Percentiles rank a stretch among this genome's conserved stretches.
Conservation (phyloP, 768 basidiomycete species). For the Amanita thiersii region DNA sequence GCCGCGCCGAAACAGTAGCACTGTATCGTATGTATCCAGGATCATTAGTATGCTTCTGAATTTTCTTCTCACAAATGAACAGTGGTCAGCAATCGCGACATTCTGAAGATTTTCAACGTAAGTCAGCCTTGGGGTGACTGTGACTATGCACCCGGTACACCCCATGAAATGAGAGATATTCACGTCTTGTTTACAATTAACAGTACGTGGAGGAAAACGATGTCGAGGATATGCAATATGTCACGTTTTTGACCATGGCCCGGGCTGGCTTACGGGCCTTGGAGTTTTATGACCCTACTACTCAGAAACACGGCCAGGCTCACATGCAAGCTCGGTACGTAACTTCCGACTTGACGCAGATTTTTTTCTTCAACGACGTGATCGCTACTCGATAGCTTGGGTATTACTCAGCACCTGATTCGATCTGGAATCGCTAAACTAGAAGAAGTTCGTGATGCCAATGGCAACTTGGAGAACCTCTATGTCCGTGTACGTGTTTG, state of each 20-base stretch:
- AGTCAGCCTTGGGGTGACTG: slow-evolving; percentile 14
- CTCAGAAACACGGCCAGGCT: slow-evolving; percentile 80
- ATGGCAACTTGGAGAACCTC: slow-evolving; percentile 56
- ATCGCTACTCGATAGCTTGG: slow-evolving; percentile 39
- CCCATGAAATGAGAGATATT: not conserved
- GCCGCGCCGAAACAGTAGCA: slow-evolving; percentile 84
- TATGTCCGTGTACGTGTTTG: slow-evolving; percentile 51
- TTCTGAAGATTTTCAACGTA: slow-evolving; percentile 76
- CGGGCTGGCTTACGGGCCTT: slow-evolving; percentile 71
- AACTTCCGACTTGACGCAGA: slow-evolving; percentile 3
- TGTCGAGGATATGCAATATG: slow-evolving; percentile 70
- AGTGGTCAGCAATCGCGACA: slow-evolving; percentile 72
- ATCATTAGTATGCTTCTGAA: slow-evolving; percentile 2
- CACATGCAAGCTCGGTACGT: slow-evolving; percentile 84
- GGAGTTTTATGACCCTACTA: slow-evolving; percentile 77
- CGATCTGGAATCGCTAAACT: slow-evolving; percentile 60
- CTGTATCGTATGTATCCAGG: slow-evolving; percentile 54
- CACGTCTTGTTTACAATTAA: slow-evolving; percentile 1
- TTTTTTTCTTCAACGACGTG: slow-evolving; percentile 6
- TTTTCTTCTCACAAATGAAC: slow-evolving; percentile 5
- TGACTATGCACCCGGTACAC: not conserved
- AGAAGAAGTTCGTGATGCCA: slow-evolving; percentile 53
- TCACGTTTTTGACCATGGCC: slow-evolving; percentile 83
- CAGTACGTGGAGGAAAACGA: slow-evolving; percentile 65
- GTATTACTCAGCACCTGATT: slow-evolving; percentile 77